phyloP scores from a whole-genome alignment of 208 protist genomes.

The Leptomonas pyrrhocoris region DNA sequence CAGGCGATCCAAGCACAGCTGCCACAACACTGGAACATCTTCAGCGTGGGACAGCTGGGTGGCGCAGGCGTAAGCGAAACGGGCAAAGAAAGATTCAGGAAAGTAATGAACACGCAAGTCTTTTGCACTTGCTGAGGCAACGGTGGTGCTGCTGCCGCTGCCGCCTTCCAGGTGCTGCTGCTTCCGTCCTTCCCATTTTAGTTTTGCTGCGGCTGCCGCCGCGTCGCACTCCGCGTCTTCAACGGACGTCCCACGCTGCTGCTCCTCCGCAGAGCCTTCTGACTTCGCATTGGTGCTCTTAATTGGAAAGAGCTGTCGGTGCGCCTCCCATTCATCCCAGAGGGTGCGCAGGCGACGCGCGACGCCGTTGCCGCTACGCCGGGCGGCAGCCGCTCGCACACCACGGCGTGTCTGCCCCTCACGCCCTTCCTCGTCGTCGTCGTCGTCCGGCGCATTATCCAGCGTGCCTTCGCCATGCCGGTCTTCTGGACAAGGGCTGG shows the following conservation, averaged over 20 bases:
- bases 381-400: background rate
- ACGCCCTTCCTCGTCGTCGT: background rate
- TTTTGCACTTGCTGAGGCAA: conserved; percentile 4
- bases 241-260: background rate
- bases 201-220: background rate
- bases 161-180: background rate
- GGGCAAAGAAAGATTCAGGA: conserved; percentile 72
- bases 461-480: background rate
- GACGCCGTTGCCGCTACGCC: conserved; percentile 8
- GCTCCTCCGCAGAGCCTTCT: background rate
- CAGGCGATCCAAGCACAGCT: conserved; percentile 42
- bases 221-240: background rate
- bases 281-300: background rate
- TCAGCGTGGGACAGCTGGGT: conserved; percentile 32
- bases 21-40: conserved; percentile 51
- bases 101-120: conserved; percentile 71
- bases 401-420: background rate
- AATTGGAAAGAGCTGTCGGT: conserved; percentile 15
- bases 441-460: background rate
- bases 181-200: background rate
- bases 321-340: conserved; percentile 22
- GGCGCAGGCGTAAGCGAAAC: conserved; percentile 64
- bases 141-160: background rate
- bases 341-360: conserved; percentile 24
- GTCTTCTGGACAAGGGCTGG: background rate